Conservation (phyloP, 805 yeast genomes). For the Candida ponderosae region DNA sequence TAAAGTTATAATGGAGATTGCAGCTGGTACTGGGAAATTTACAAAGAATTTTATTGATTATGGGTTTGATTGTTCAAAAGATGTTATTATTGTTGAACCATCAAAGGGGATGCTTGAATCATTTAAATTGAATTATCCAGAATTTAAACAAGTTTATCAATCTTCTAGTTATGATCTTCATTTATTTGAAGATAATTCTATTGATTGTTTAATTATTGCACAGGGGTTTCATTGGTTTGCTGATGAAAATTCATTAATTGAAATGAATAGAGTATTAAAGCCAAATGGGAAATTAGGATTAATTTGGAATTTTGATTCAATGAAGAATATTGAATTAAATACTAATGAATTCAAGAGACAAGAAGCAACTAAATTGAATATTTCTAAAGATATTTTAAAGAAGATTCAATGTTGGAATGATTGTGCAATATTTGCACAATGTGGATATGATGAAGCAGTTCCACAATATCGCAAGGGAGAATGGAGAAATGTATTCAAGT, state of each 20-base stretch:
- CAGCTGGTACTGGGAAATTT: slow-evolving; percentile 61
- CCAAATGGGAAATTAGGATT: slow-evolving; percentile 42
- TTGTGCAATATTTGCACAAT: slow-evolving; percentile 11
- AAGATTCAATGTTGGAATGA: slow-evolving; percentile 8
- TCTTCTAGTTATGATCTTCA: slow-evolving; percentile 31
- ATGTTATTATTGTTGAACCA: slow-evolving; percentile 44
- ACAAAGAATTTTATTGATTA: slow-evolving; percentile 33
- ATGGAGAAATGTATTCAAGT: slow-evolving; percentile 37
- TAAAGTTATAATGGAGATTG: slow-evolving; percentile 39
- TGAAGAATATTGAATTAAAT: slow-evolving; percentile 9
- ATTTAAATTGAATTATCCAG: slow-evolving; percentile 40
- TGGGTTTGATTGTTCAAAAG: slow-evolving; percentile 26
- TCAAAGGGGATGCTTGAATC: slow-evolving; percentile 47
- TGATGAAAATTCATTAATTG: slow-evolving; percentile 38
- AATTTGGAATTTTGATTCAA: slow-evolving; percentile 50
- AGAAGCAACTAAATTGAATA: slow-evolving; percentile 1
- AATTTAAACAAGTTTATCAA: slow-evolving; percentile 18
- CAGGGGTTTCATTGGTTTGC: slow-evolving; percentile 67
- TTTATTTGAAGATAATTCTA: slow-evolving; percentile 35
- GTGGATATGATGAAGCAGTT: slow-evolving; percentile 30
- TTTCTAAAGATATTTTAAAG: slow-evolving; percentile 4
- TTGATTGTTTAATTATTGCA: slow-evolving; percentile 46
- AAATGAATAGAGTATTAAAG: slow-evolving; percentile 42
- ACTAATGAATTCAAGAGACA: background rate
- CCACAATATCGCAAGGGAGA: slow-evolving; percentile 47